A percentile compares a stretch with the other conserved stretches of the same genome.
These are phyloP conservation scores for Kuraishia ogatae DNA, from an alignment of 805 yeast species.

Conservation along the genomic window DNA sequence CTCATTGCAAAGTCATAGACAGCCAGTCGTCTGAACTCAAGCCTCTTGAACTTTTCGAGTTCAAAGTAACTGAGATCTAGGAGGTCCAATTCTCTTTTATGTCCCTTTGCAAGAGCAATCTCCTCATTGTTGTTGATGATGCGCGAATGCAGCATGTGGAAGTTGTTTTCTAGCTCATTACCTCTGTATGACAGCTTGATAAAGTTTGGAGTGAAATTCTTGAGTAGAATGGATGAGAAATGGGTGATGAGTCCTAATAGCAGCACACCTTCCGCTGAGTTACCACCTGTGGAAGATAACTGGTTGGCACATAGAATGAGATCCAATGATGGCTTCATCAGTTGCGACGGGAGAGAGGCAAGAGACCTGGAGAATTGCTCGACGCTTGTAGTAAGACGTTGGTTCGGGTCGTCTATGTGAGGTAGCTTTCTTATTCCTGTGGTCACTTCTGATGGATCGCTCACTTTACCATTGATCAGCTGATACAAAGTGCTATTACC, in stretches of 20 bases:
- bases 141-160: slow-evolving; percentile 76
- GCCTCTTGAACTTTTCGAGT: slow-evolving; percentile 66
- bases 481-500: slow-evolving; percentile 69
- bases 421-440: too few species aligned
- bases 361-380: slow-evolving; percentile 64
- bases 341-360: slow-evolving; percentile 70
- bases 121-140: slow-evolving; percentile 76
- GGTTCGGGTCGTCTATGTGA: slow-evolving; percentile 64
- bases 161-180: slow-evolving; percentile 77
- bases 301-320: slow-evolving; percentile 74
- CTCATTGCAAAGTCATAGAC: slow-evolving; percentile 80
- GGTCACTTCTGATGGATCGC: too few species aligned
- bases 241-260: slow-evolving; percentile 76
- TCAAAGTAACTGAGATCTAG: slow-evolving; percentile 77
- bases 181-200: slow-evolving; percentile 69
- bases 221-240: slow-evolving; percentile 63
- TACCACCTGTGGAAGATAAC: slow-evolving; percentile 54
- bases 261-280: slow-evolving; percentile 71
- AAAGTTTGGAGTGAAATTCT: slow-evolving; percentile 82
- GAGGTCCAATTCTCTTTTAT: slow-evolving; percentile 64
- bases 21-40: slow-evolving; percentile 64
- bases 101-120: slow-evolving; percentile 79
- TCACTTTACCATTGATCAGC: slow-evolving; percentile 40
- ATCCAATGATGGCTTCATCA: slow-evolving; percentile 78
- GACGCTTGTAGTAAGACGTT: slow-evolving; percentile 74